A percentile compares a stretch with the other conserved stretches of the same genome.
These are phyloP conservation scores for Steccherinum ochraceum DNA, from an alignment of 768 basidiomycete species.

Conservation along the genomic window DNA sequence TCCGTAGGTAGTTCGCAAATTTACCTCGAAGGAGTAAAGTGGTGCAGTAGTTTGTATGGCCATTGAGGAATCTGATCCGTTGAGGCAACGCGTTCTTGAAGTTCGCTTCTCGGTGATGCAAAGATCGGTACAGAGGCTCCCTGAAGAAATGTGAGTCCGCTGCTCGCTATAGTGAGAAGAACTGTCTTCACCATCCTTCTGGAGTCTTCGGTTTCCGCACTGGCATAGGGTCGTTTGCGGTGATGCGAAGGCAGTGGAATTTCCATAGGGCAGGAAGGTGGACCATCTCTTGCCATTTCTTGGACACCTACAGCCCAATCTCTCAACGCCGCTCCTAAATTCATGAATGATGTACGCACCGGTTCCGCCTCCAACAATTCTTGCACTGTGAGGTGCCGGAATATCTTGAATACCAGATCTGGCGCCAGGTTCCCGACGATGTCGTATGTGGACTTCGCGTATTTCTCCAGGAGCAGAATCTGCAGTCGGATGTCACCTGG, in stretches of 20 bases:
- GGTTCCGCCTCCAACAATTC: slow-evolving; percentile 57
- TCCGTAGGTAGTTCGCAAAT: slow-evolving; percentile 2
- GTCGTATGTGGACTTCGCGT: slow-evolving; percentile 77
- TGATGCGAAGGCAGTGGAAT: slow-evolving; percentile 68
- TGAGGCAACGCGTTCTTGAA: slow-evolving; percentile 74
- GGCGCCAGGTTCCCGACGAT: slow-evolving; percentile 68
- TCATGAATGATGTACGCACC: slow-evolving; percentile 27
- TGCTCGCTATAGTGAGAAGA: slow-evolving; percentile 1
- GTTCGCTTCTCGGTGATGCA: slow-evolving; percentile 84
- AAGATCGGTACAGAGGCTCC: slow-evolving; percentile 68
- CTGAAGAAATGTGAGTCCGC: slow-evolving; percentile 21
- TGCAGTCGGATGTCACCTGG: slow-evolving; percentile 84
- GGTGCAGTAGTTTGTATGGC: slow-evolving; percentile 86
- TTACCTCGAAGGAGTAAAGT: slow-evolving; percentile 60
- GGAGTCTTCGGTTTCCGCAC: slow-evolving; percentile 55
- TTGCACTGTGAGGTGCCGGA: slow-evolving; percentile 50
- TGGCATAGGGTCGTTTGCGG: slow-evolving; percentile 63
- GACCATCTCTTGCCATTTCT: slow-evolving; percentile 37
- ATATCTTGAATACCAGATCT: slow-evolving; percentile 55
- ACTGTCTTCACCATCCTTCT: slow-evolving; percentile 62
- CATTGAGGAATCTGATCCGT: slow-evolving; percentile 66
- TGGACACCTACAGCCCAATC: slow-evolving; percentile 29
- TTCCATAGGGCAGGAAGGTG: slow-evolving; percentile 72
- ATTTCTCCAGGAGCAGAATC: slow-evolving; percentile 80
- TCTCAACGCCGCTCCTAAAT: background rate